Evolutionary conservation across 1,284 basidiomycete species (phyloP), one percentile per base, ranked within the genome.

Genomic region (Puccinia horiana): DNA sequence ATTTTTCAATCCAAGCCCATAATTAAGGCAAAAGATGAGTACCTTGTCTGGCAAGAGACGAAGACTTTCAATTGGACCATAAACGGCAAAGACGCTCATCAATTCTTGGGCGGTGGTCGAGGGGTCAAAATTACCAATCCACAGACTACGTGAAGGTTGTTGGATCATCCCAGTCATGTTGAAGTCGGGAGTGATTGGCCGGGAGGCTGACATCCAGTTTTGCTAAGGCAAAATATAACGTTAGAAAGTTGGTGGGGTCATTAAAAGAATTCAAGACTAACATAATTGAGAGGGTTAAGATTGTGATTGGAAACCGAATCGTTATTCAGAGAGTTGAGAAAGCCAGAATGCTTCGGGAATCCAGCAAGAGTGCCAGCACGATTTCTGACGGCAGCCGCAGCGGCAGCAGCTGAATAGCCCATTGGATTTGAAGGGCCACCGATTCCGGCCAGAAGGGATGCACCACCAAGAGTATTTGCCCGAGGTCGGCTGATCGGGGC

Each of bases 51-150:
- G 95, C 70, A 98, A 90, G 85, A 98, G 89, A 84, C 96, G 90
- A 86, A 98, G 89, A 85, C 94, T 96, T 88, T 98, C 96, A 84
- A 98, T 98, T 20, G 95, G 93, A 75, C 96, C 96, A 86, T 98
- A 98, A 0, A 93, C 93, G 26, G 94, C 93, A 87, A 99, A 99
- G 23, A 96, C 94, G 84, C 93, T 92, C 83, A 97, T 93, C 78
- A 99, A 91, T 86, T 98, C 94, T 87, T 96, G 94, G 85, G 94
- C 95, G 0, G 95, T 95, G 75, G 96, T 94, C 75, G 92, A 92
- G 83, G 93, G 93, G 87, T 98, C 95, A 69, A 99, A 90, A 87
- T 98, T 97, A 70, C 96, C 96, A 85, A 99, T 96, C 96, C 96
- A 99, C 63, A 99, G 89, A 63, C 94, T 96, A 76, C 96, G 91